phyloP scores from a whole-genome alignment of 345 rosid genomes.

The Angophora floribunda region DNA sequence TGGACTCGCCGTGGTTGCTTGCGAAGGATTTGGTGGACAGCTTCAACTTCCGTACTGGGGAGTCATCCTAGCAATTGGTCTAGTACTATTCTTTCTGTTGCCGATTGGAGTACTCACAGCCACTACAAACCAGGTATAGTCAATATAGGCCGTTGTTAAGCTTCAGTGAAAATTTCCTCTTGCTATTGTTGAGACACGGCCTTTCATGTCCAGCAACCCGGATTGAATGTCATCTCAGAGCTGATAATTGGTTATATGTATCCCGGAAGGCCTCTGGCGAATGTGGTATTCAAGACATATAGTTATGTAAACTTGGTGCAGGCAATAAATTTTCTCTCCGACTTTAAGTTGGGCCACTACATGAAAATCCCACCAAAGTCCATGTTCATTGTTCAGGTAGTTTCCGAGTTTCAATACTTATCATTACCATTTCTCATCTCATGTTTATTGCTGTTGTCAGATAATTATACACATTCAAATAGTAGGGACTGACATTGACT shows the following conservation, averaged over 20 bases:
- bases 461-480: background rate
- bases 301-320: conserved; percentile 27
- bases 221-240: conserved; percentile 35
- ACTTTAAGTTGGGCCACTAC: conserved; percentile 52
- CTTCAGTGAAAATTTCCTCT: background rate
- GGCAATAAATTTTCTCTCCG: conserved; percentile 33
- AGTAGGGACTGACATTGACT: background rate
- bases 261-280: conserved; percentile 47
- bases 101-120: conserved; percentile 41
- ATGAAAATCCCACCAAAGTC: conserved; percentile 53
- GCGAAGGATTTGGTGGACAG: conserved; percentile 31
- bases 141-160: too few relatives aligned
- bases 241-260: conserved; percentile 45
- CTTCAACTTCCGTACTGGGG: conserved; percentile 57
- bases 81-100: conserved; percentile 31
- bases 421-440: background rate
- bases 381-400: conserved; percentile 47
- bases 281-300: conserved; percentile 38
- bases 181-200: background rate
- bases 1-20: conserved; percentile 25
- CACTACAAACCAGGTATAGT: conserved; percentile 37
- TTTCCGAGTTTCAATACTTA: background rate
- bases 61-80: conserved; percentile 14
- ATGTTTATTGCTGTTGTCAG: background rate
- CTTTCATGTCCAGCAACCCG: conserved; percentile 23